Evolutionary conservation across 73 alveolate genomes (phyloP).

Genomic region (Effrenium voratum): DNA sequence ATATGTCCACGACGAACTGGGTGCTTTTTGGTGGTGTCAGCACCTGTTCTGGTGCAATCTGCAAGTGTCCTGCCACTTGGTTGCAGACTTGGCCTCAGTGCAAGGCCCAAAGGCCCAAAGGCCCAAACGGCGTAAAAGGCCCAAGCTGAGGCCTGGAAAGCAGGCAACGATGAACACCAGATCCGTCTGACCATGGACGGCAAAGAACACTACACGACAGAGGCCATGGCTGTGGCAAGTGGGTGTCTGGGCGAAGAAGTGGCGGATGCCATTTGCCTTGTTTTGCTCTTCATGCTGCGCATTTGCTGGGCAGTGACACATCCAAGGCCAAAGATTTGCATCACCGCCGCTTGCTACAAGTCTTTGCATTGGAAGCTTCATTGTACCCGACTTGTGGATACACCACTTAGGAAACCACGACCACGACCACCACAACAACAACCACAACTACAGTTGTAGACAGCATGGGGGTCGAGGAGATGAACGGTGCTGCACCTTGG

Average conservation of each 20-base stretch:
- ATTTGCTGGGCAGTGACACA: neutral
- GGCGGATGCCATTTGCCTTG: neutral
- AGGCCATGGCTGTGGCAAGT: conserved; percentile 24
- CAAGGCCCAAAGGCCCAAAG: neutral
- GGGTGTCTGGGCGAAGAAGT: conserved; percentile 22
- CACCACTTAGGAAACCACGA: conserved; percentile 38
- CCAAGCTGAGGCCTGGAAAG: conserved; percentile 48
- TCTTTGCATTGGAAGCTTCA: too few relatives aligned
- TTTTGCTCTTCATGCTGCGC: neutral
- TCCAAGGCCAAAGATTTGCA: conserved; percentile 54
- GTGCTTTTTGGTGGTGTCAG: conserved; percentile 43
- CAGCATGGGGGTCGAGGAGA: conserved; percentile 43
- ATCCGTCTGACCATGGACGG: conserved; percentile 43
- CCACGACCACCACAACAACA: neutral
- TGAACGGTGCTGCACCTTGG: conserved; percentile 60
- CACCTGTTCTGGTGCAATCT: conserved; percentile 49
- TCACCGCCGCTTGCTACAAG: conserved; percentile 49
- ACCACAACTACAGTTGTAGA: conserved; percentile 28
- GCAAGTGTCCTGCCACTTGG: conserved; percentile 57
- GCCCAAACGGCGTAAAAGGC: neutral
- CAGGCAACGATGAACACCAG: conserved; percentile 46
- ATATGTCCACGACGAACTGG: conserved; percentile 10
- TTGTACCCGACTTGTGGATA: too few relatives aligned
- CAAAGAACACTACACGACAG: conserved; percentile 56
- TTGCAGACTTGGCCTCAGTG: neutral